A percentile compares a stretch with the other conserved stretches of the same genome.
Conservation (phyloP, 75 land plant genomes). For the Isoetes taiwanensis region DNA sequence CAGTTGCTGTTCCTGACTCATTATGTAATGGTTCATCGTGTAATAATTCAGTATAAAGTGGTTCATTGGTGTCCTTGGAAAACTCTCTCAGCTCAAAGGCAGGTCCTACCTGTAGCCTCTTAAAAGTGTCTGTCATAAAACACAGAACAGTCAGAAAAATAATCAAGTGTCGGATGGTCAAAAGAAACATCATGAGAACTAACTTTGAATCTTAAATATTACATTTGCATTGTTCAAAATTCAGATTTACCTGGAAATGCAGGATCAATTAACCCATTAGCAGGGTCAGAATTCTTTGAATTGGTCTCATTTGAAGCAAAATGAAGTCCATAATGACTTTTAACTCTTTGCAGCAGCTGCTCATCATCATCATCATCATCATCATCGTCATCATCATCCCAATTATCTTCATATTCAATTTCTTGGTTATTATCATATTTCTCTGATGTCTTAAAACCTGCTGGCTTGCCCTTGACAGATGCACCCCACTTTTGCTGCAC, state of each 20-base stretch:
- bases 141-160: not conserved
- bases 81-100: no score
- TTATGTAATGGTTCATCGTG: not conserved
- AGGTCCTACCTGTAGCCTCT: no score
- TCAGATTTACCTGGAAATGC: not conserved
- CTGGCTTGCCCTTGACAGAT: not conserved
- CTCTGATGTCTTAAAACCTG: not conserved
- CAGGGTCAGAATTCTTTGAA: not conserved
- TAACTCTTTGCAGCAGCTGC: conserved; percentile 4
- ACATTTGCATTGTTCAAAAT: no score
- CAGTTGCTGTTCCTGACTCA: not conserved
- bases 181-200: no score
- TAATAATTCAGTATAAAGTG: no score
- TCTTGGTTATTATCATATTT: not conserved
- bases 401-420: not conserved
- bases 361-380: conserved; percentile 14
- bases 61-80: no score
- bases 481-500: not conserved
- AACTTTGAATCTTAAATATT: no score
- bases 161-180: no score
- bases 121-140: not conserved
- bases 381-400: not conserved
- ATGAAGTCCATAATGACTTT: conserved; percentile 5
- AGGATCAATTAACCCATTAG: not conserved
- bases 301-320: conserved; percentile 4